Evolutionary conservation across 1,284 basidiomycete genomes (phyloP).

Genomic region (Cutaneotrichosporon spelunceum): DNA sequence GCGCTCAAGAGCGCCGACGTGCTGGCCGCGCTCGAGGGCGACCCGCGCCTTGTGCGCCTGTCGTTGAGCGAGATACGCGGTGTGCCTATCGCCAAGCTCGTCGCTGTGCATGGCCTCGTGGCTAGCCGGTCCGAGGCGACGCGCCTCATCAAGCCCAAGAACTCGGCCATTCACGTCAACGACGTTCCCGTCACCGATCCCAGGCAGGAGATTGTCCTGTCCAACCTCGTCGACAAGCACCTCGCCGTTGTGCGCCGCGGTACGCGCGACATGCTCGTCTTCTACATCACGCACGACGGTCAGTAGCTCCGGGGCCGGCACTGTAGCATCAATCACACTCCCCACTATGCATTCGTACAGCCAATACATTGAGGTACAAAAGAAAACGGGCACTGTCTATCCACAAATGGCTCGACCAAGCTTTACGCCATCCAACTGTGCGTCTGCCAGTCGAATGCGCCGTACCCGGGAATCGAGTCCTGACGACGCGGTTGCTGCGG

Average conservation of each 20-base stretch:
- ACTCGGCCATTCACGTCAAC: conserved; percentile 58
- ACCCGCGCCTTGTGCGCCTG: conserved; percentile 59
- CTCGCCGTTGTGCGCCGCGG: conserved; percentile 70
- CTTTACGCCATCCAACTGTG: conserved; percentile 38
- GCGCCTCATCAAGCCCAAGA: conserved; percentile 55
- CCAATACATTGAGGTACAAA: neutral
- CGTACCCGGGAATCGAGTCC: conserved; percentile 25
- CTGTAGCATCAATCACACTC: neutral
- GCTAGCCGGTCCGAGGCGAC: conserved; percentile 55
- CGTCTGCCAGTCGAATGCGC: conserved; percentile 27
- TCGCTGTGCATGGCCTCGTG: conserved; percentile 56
- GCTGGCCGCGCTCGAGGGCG: conserved; percentile 58
- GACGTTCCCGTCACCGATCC: conserved; percentile 51
- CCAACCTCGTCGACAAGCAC: conserved; percentile 62
- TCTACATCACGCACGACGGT: conserved; percentile 50
- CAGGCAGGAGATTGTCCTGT: conserved; percentile 47
- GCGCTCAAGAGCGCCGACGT: conserved; percentile 53
- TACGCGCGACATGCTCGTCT: conserved; percentile 67
- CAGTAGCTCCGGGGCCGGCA: neutral
- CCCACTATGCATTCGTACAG: conserved; percentile 10
- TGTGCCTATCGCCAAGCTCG: conserved; percentile 60
- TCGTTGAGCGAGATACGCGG: conserved; percentile 55
- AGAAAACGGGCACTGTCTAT: neutral
- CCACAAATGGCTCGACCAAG: neutral
- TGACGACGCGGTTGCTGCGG: conserved; percentile 16